phyloP scores from a whole-genome alignment of 2,329 filamentous ascomycete species.

The Talaromyces funiculosus region DNA sequence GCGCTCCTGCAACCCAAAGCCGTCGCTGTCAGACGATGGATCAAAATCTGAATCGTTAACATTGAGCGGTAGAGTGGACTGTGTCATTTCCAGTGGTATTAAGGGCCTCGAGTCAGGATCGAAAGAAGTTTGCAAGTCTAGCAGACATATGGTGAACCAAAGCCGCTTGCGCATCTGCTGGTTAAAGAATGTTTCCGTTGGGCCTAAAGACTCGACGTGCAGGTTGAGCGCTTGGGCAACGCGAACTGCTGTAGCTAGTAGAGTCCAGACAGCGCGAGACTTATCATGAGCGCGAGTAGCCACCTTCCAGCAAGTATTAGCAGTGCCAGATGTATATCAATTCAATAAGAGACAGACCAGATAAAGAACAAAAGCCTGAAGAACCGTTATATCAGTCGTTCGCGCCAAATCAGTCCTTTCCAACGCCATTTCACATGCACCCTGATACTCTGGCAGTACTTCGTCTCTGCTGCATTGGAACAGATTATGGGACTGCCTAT shows the following conservation, averaged over 20 bases:
- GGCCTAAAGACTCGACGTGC: conserved; percentile 11
- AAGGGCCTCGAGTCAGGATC: conserved; percentile 9
- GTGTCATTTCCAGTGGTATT: conserved; percentile 16
- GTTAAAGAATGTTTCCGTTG: conserved; percentile 19
- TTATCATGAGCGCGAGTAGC: conserved; percentile 23
- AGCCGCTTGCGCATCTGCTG: conserved; percentile 15
- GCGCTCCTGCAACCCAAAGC: conserved; percentile 11
- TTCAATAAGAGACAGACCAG: conserved; percentile 13
- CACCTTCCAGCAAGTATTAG: conserved; percentile 6
- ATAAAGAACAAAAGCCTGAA: conserved; percentile 22
- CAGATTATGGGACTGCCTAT: conserved; percentile 15
- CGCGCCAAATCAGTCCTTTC: conserved; percentile 15
- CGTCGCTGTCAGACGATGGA: conserved; percentile 7
- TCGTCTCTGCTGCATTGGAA: conserved; percentile 14
- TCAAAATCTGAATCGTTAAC: conserved; percentile 26
- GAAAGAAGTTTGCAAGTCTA: conserved; percentile 13
- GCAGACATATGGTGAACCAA: conserved; percentile 13
- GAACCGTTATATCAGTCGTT: conserved; percentile 18
- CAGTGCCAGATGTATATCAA: not conserved
- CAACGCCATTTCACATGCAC: conserved; percentile 17
- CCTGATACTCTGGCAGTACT: conserved; percentile 13
- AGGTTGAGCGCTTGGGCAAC: conserved; percentile 23
- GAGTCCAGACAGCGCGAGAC: conserved; percentile 25
- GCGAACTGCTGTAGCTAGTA: conserved; percentile 25
- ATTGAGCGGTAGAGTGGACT: conserved; percentile 15